Evolutionary conservation across 169 alveolate species (phyloP).

Genomic region (Plasmodium adleri): DNA sequence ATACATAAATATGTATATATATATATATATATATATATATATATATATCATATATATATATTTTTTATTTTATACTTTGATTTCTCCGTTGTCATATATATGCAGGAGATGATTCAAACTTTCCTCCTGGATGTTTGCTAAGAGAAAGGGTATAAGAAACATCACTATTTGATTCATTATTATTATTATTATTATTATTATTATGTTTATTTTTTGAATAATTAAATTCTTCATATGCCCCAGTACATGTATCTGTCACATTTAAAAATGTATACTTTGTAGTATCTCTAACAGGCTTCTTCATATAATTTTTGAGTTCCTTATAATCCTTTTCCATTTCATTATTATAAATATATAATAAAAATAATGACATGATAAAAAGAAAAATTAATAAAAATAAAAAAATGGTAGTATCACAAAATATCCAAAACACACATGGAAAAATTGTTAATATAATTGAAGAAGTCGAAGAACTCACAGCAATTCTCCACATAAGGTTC

Average conservation of each 20-base stretch:
- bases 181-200: too few relatives aligned
- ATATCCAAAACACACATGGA: constrained; percentile 69
- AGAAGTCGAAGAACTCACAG: constrained; percentile 18
- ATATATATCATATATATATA: neutral
- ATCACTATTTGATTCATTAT: constrained; percentile 48
- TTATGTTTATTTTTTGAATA: constrained; percentile 2
- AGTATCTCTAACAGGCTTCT: constrained; percentile 56
- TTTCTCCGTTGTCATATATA: constrained; percentile 13
- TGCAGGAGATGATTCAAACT: constrained; percentile 71
- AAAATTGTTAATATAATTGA: constrained; percentile 28
- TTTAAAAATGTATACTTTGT: constrained; percentile 70
- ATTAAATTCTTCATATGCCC: constrained; percentile 51
- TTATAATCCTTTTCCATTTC: constrained; percentile 53
- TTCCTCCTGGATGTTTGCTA: constrained; percentile 22
- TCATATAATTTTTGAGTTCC: constrained; percentile 71
- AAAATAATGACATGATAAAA: constrained; percentile 38
- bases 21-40: neutral
- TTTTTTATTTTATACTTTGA: neutral
- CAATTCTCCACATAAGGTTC: constrained; percentile 52
- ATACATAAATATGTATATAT: neutral
- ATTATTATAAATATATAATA: constrained; percentile 43
- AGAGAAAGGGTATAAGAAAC: constrained; percentile 45
- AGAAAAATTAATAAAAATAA: constrained; percentile 51
- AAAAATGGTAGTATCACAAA: constrained; percentile 71
- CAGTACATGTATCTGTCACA: constrained; percentile 46